phyloP scores from a whole-genome alignment of 805 yeast genomes.

The Teunomyces pallodes region DNA sequence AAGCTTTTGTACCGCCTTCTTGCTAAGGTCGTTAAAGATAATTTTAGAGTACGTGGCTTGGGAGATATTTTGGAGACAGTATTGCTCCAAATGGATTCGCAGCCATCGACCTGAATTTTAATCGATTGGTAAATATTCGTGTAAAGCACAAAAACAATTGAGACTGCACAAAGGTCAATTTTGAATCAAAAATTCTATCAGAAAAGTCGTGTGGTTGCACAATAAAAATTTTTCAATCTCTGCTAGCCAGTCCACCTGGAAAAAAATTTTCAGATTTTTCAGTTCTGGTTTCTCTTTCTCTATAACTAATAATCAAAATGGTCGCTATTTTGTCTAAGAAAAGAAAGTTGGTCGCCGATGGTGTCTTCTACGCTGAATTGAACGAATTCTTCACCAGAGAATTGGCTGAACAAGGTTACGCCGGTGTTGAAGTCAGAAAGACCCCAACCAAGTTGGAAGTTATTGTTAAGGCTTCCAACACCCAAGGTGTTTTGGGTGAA shows the following conservation, averaged over 20 bases:
- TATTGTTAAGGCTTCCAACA: constrained; percentile 98
- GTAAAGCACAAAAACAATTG: not conserved
- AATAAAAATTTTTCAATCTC: not conserved
- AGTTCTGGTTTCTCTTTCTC: not conserved
- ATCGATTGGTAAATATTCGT: no score
- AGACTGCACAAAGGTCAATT: not conserved
- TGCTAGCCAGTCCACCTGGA: not conserved
- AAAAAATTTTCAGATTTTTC: not conserved
- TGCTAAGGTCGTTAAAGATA: not conserved
- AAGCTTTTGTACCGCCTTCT: not conserved
- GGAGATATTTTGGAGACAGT: not conserved
- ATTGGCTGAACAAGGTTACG: constrained; percentile 99
- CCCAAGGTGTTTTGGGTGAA: constrained; percentile 98
- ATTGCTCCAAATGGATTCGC: not conserved
- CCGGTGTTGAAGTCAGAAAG: constrained; percentile 99
- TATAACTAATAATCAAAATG: constrained; percentile 15
- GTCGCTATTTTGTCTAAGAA: constrained; percentile 77
- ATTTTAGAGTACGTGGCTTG: not conserved
- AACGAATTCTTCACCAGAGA: constrained; percentile 99
- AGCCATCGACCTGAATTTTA: not conserved
- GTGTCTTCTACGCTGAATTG: constrained; percentile 99
- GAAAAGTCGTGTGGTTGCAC: not conserved
- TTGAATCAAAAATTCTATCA: not conserved
- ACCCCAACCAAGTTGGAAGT: constrained; percentile 98
- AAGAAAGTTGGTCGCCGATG: constrained; percentile 99